Base-by-base conservation (phyloP, 768 basidiomycete genomes). In the Leccinum subtestaceum region DNA sequence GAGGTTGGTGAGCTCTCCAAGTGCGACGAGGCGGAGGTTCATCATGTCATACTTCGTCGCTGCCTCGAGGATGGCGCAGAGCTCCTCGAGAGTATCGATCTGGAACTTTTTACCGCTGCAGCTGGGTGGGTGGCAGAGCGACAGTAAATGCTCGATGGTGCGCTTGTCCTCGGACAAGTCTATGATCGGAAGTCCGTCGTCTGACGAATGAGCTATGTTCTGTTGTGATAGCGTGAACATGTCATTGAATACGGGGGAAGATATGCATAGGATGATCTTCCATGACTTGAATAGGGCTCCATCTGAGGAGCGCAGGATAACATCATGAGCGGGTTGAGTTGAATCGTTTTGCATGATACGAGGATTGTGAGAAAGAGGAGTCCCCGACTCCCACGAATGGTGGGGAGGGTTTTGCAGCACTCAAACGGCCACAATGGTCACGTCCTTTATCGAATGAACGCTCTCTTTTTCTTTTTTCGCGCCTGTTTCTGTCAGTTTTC, bases 1-100 rank as follows among this genome's bases (percentile, higher is more conserved):
- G 2, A 54, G 53, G 1, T 50, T 23, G 19, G 31, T n/a, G 9
- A 66, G 60, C 5, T 47, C 54, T 23, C 17, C 4, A 29, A 67
- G 55, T 15, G 47, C 54, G n/a, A 34, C 15, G 15, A 15, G 15
- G 13, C 34, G 58, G 17, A 29, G 12, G 3, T 47, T 49, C 9
- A 52, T 46, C 67, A 66, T 69, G 9, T 63, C 61, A 10, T 69
- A 63, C 45, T 67, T 69, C 2, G 11, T 32, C 17, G 57, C 29
- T 2, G 53, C 64, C 5, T 63, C 59, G 12, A 67, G 55, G 29
- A 60, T 40, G 9, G 25, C 43, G 9, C 12, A 19, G 15, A 68
- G 63, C n/a, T 65, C 56, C 3, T 8, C 3, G 47, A 57, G 1
- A 5, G 4, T 40, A 17, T 27, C 5, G 1, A 52, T 31, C 23